These are phyloP conservation scores for Candida berthetii DNA, from an alignment of 805 yeast species.

Conservation along the genomic window DNA sequence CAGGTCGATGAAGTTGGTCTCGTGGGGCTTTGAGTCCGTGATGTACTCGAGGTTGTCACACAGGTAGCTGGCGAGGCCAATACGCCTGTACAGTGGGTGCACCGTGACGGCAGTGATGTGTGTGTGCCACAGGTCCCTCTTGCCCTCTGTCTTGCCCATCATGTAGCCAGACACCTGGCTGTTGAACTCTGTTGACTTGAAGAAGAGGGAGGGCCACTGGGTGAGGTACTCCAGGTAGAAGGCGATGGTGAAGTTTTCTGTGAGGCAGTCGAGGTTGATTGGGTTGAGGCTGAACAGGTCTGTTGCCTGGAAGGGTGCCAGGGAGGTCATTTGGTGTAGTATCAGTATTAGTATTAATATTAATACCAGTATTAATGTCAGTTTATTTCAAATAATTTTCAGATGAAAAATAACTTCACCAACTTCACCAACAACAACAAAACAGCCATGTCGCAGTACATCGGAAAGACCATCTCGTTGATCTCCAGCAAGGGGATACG, in stretches of 20 bases:
- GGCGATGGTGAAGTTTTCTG: slow-evolving; percentile 83
- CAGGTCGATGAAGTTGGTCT: slow-evolving; percentile 81
- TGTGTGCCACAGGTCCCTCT: slow-evolving; percentile 83
- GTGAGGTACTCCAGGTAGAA: slow-evolving; percentile 81
- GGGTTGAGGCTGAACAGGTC: slow-evolving; percentile 71
- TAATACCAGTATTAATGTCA: no score
- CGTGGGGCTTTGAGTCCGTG: slow-evolving; percentile 72
- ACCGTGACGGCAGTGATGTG: slow-evolving; percentile 96
- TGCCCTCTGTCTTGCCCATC: slow-evolving; percentile 97
- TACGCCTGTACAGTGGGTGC: slow-evolving; percentile 71
- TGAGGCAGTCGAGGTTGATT: slow-evolving; percentile 80
- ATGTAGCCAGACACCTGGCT: slow-evolving; percentile 58
- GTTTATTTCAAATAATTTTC: no score
- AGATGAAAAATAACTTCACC: no score
- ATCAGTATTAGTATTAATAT: background rate
- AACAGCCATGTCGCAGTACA: slow-evolving; percentile 74
- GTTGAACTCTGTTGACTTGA: slow-evolving; percentile 55
- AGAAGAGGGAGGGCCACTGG: slow-evolving; percentile 85
- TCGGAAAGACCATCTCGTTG: slow-evolving; percentile 83
- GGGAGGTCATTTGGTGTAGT: slow-evolving; percentile 56
- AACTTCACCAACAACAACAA: background rate
- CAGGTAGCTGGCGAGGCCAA: slow-evolving; percentile 78
- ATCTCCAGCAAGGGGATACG: slow-evolving; percentile 71
- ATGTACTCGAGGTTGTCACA: slow-evolving; percentile 69
- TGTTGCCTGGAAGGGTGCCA: slow-evolving; percentile 81